Percentiles rank a stretch among this genome's conserved stretches.
Conservation (phyloP, 208 protist species). For the Cochliopodium minus region DNA sequence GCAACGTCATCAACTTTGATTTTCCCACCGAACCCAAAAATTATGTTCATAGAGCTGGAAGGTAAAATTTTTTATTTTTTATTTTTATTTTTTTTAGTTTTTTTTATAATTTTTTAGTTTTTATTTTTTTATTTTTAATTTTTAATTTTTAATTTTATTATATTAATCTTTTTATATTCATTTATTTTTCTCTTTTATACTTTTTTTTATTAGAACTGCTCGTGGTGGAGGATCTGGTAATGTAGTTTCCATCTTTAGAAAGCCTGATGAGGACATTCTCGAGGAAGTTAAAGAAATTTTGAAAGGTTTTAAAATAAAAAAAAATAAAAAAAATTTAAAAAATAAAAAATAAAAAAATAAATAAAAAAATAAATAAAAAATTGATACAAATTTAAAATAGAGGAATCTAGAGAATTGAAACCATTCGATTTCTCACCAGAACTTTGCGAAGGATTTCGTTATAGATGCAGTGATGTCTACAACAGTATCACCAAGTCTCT, state of each 20-base stretch:
- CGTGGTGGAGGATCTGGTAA: conserved; percentile 27
- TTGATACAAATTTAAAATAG: conserved; percentile 50
- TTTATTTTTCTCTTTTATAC: conserved; percentile 23
- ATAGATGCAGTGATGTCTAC: conserved; percentile 57
- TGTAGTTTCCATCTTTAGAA: no score
- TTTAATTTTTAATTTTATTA: conserved; percentile 62
- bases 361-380: conserved; percentile 45
- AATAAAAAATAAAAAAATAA: conserved; percentile 60
- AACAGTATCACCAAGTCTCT: conserved; percentile 49
- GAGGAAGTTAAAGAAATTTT: no score
- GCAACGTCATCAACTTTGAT: conserved; percentile 85
- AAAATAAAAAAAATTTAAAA: conserved; percentile 46
- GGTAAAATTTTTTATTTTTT: no score
- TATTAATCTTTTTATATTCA: conserved; percentile 41
- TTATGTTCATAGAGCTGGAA: conserved; percentile 88
- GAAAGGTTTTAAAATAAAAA: conserved; percentile 55
- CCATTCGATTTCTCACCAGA: conserved; percentile 60
- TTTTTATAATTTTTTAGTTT: no score
- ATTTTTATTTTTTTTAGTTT: no score
- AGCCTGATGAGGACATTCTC: no score
- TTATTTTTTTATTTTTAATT: conserved; percentile 60
- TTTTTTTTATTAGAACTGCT: conserved; percentile 41
- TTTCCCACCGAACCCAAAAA: conserved; percentile 57
- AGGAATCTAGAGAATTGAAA: conserved; percentile 49
- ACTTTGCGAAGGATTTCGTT: conserved; percentile 60